phyloP scores from a whole-genome alignment of 2,329 filamentous ascomycete genomes.

The Aspergillus flavus region DNA sequence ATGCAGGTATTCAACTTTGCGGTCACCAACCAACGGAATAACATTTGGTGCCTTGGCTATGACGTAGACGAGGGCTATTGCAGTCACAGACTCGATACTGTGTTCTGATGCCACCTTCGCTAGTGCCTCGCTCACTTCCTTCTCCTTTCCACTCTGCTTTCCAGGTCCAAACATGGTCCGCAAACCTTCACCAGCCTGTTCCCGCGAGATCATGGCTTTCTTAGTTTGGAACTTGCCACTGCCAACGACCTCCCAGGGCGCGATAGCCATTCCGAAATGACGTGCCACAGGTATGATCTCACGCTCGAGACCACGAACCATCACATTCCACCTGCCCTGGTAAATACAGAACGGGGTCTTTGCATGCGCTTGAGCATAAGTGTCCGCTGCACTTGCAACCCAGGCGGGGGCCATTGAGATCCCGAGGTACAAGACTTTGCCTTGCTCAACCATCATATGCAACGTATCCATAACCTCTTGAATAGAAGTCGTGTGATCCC shows the following conservation, averaged over 20 bases:
- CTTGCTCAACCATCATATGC: constrained; percentile 41
- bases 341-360: constrained; percentile 45
- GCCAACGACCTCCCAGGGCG: constrained; percentile 63
- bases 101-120: constrained; percentile 62
- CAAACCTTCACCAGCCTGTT: constrained; percentile 46
- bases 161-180: constrained; percentile 33
- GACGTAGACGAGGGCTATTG: constrained; percentile 72
- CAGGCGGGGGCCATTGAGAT: constrained; percentile 46
- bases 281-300: constrained; percentile 46
- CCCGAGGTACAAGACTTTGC: constrained; percentile 47
- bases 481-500: constrained; percentile 48
- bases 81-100: constrained; percentile 58
- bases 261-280: constrained; percentile 50
- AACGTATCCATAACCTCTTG: constrained; percentile 42
- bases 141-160: constrained; percentile 43
- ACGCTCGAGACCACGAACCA: constrained; percentile 43
- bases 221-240: constrained; percentile 54
- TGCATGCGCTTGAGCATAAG: constrained; percentile 42
- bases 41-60: constrained; percentile 72
- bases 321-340: constrained; percentile 44
- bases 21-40: constrained; percentile 72
- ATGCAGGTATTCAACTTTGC: constrained; percentile 69
- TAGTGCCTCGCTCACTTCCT: constrained; percentile 45
- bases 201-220: constrained; percentile 50
- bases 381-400: constrained; percentile 44